These are phyloP conservation scores for Cyclanthera cordifolia DNA, from an alignment of 306 rosid genomes.

Conservation along the genomic window DNA sequence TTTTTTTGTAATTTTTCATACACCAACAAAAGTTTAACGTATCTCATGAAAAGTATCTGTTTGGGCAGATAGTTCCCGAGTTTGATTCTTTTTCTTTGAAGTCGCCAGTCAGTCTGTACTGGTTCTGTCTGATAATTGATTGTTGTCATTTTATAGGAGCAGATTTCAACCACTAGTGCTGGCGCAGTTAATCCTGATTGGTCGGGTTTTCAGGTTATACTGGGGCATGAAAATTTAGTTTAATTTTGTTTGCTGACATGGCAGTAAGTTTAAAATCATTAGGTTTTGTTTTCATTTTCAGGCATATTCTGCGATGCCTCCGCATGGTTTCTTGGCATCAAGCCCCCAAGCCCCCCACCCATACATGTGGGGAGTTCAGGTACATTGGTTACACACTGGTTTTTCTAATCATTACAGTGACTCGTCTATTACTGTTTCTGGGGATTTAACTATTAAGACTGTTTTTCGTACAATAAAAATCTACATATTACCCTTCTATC, in stretches of 20 bases:
- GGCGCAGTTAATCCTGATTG: slow-evolving; percentile 85
- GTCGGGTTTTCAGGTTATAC: slow-evolving; percentile 84
- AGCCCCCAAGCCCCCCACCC: slow-evolving; percentile 95
- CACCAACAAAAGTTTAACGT: too few relatives aligned
- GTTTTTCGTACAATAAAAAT: too few relatives aligned
- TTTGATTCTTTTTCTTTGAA: not conserved
- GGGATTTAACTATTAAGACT: not conserved
- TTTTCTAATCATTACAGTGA: not conserved
- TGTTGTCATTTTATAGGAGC: slow-evolving; percentile 47
- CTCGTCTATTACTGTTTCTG: not conserved
- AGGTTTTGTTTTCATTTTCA: slow-evolving; percentile 12
- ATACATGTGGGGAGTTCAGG: slow-evolving; percentile 99
- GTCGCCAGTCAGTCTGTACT: not conserved
- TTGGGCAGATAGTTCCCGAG: not conserved
- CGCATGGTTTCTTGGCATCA: slow-evolving; percentile 87
- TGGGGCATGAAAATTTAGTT: slow-evolving; percentile 5
- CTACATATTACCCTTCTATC: too few relatives aligned
- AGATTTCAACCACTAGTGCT: slow-evolving; percentile 46
- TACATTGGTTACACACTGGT: slow-evolving; percentile 8
- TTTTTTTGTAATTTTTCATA: too few relatives aligned
- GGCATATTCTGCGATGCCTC: slow-evolving; percentile 95
- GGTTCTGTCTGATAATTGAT: not conserved
- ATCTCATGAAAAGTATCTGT: too few relatives aligned
- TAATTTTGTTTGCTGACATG: slow-evolving; percentile 14
- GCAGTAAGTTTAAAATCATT: not conserved